Evolutionary conservation across 805 yeast species (phyloP).

Genomic region (Ogataea wickerhamii): DNA sequence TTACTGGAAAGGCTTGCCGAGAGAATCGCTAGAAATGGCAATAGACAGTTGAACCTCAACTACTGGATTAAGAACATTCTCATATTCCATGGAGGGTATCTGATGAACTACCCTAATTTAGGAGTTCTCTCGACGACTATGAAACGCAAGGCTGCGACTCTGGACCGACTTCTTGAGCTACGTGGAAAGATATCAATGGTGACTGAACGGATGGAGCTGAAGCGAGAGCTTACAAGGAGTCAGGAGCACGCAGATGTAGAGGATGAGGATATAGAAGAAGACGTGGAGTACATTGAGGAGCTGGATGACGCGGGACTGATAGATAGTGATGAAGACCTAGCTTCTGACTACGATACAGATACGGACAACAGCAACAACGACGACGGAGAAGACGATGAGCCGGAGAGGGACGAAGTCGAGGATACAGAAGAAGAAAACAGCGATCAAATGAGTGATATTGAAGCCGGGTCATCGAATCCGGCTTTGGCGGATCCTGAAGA

Average conservation of each 20-base stretch:
- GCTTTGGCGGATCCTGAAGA: too few relatives aligned
- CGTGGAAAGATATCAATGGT: slow-evolving; percentile 48
- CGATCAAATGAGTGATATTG: slow-evolving; percentile 40
- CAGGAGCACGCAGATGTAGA: slow-evolving; percentile 29
- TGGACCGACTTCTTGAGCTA: slow-evolving; percentile 49
- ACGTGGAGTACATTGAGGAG: slow-evolving; percentile 72
- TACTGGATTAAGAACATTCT: slow-evolving; percentile 57
- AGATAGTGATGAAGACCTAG: slow-evolving; percentile 27
- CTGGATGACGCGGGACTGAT: slow-evolving; percentile 46
- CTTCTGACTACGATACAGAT: slow-evolving; percentile 15
- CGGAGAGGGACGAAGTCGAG: slow-evolving; percentile 23
- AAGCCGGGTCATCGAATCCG: slow-evolving; percentile 54
- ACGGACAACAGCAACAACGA: slow-evolving; percentile 18
- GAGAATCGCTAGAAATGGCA: slow-evolving; percentile 47
- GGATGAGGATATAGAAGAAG: slow-evolving; percentile 37
- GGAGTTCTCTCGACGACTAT: slow-evolving; percentile 45
- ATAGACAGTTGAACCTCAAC: slow-evolving; percentile 46
- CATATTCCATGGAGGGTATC: slow-evolving; percentile 50
- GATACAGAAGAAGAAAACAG: slow-evolving; percentile 23
- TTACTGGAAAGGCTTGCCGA: slow-evolving; percentile 52
- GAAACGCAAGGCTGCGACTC: slow-evolving; percentile 44
- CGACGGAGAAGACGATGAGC: slow-evolving; percentile 22
- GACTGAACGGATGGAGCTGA: slow-evolving; percentile 40
- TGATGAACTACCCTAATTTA: slow-evolving; percentile 45
- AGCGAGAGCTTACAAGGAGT: slow-evolving; percentile 35